phyloP scores from a whole-genome alignment of 2,329 filamentous ascomycete genomes.

The Purpureocillium takamizusanense region DNA sequence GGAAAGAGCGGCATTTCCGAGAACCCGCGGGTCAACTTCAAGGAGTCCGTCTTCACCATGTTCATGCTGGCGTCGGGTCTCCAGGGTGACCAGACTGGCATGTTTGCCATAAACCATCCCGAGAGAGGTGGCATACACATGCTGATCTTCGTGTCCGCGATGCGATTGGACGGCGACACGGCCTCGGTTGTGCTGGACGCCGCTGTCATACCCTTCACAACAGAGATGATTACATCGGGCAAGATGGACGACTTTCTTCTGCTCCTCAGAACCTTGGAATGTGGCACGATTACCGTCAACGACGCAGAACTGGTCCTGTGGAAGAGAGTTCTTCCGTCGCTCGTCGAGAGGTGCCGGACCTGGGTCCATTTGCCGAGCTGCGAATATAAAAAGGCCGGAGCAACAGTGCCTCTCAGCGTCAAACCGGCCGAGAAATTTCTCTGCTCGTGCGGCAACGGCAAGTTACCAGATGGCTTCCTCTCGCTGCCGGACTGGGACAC shows the following conservation, averaged over 20 bases:
- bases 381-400: constrained; percentile 29
- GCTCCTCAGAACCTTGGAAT: constrained; percentile 23
- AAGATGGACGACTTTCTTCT: constrained; percentile 29
- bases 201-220: constrained; percentile 35
- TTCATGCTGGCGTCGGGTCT: constrained; percentile 36
- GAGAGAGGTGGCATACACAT: constrained; percentile 29
- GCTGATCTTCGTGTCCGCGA: constrained; percentile 27
- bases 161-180: constrained; percentile 35
- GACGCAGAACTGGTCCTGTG: constrained; percentile 50
- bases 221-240: constrained; percentile 18
- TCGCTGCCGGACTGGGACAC: constrained; percentile 33
- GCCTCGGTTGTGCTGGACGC: constrained; percentile 36
- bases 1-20: constrained; percentile 12
- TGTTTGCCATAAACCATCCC: constrained; percentile 32
- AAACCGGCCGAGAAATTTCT: constrained; percentile 26
- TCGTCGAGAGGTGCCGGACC: constrained; percentile 39
- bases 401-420: constrained; percentile 28
- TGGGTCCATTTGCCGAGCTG: constrained; percentile 33
- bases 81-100: constrained; percentile 32
- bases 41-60: constrained; percentile 37
- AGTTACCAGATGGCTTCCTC: constrained; percentile 29
- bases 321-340: constrained; percentile 33
- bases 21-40: constrained; percentile 33
- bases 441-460: constrained; percentile 36
- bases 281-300: constrained; percentile 30